phyloP scores from a whole-genome alignment of 768 basidiomycete genomes.

The Rhodotorula babjevae region DNA sequence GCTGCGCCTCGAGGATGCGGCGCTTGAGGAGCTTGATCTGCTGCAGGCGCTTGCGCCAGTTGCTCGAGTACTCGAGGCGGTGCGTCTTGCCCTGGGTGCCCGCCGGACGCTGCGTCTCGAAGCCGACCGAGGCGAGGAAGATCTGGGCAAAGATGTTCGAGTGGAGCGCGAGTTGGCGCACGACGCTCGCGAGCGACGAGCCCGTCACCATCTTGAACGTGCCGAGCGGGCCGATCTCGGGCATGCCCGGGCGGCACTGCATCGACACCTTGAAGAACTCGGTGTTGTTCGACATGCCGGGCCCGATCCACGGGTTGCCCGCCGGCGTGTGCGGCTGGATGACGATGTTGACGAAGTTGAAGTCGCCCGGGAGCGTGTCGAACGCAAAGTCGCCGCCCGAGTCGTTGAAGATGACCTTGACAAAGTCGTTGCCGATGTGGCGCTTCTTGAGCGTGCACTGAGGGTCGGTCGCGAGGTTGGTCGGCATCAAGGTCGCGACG shows the following conservation, averaged over 20 bases:
- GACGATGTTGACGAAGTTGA: constrained; percentile 96
- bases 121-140: constrained; percentile 47
- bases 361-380: constrained; percentile 84
- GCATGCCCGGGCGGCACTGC: constrained; percentile 82
- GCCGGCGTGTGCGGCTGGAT: constrained; percentile 87
- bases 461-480: constrained; percentile 58
- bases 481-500: constrained; percentile 96
- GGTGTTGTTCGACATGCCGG: constrained; percentile 57
- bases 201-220: constrained; percentile 92
- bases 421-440: constrained; percentile 93
- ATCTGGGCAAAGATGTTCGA: constrained; percentile 87
- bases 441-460: constrained; percentile 79
- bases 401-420: constrained; percentile 97
- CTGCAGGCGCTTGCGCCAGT: constrained; percentile 38
- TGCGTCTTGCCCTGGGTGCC: constrained; percentile 20
- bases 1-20: constrained; percentile 15
- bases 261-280: constrained; percentile 94
- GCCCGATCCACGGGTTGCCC: constrained; percentile 72
- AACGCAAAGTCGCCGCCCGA: constrained; percentile 78
- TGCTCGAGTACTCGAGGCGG: constrained; percentile 35
- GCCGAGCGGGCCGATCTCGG: constrained; percentile 87
- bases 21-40: constrained; percentile 35
- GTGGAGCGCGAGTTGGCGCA: constrained; percentile 79
- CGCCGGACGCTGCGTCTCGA: constrained; percentile 21
- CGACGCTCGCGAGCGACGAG: constrained; percentile 74